Percentiles rank a stretch among this genome's conserved stretches.
These are phyloP conservation scores for Trichoderma breve DNA, from an alignment of 2,329 filamentous ascomycete species.

Conservation along the genomic window DNA sequence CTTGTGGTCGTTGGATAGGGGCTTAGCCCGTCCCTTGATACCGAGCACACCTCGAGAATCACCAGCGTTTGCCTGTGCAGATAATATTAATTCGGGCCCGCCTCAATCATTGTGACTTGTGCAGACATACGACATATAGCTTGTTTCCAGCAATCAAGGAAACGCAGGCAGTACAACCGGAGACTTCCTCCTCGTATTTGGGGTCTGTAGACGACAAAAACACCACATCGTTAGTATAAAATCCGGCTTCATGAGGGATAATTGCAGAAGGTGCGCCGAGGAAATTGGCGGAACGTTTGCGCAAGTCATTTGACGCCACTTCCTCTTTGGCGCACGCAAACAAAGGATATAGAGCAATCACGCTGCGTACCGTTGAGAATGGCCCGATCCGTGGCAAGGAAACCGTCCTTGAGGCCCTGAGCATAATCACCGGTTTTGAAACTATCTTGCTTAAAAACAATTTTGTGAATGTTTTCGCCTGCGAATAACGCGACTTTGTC, in stretches of 20 bases:
- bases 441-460: slow-evolving; percentile 89
- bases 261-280: background rate
- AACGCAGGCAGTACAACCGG: slow-evolving; percentile 93
- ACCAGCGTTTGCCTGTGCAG: slow-evolving; percentile 81
- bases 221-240: background rate
- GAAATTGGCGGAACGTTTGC: background rate
- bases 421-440: slow-evolving; percentile 91
- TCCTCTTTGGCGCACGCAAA: background rate
- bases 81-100: background rate
- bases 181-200: slow-evolving; percentile 96
- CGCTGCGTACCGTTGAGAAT: slow-evolving; percentile 78
- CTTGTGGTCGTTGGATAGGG: slow-evolving; percentile 98
- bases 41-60: slow-evolving; percentile 94
- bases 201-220: slow-evolving; percentile 62
- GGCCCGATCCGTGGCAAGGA: slow-evolving; percentile 90
- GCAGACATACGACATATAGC: slow-evolving; percentile 82
- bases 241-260: background rate
- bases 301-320: background rate
- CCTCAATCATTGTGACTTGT: slow-evolving; percentile 9
- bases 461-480: slow-evolving; percentile 89
- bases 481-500: slow-evolving; percentile 94
- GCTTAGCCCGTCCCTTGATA: slow-evolving; percentile 95
- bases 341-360: background rate
- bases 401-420: slow-evolving; percentile 95
- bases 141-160: slow-evolving; percentile 85